phyloP scores from a whole-genome alignment of 768 basidiomycete species.

The Leucocoprinus birnbaumii region DNA sequence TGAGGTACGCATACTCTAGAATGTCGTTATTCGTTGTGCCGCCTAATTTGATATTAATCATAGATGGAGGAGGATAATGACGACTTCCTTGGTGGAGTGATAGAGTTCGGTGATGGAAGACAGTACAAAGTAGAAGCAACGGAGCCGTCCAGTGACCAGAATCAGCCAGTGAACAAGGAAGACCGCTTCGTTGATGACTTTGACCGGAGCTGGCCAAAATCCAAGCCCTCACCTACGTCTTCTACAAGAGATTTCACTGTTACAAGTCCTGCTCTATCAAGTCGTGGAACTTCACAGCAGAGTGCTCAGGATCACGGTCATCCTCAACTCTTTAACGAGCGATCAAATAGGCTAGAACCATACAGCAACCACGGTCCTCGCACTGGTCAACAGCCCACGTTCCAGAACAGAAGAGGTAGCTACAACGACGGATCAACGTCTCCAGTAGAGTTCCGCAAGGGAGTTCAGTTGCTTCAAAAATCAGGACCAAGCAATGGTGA shows the following conservation, averaged over 20 bases:
- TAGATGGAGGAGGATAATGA: conserved; percentile 93
- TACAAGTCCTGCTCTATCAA: conserved; percentile 26
- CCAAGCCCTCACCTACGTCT: conserved; percentile 44
- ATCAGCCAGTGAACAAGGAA: conserved; percentile 68
- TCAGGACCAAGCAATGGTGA: conserved; percentile 24
- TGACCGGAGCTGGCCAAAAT: conserved; percentile 94
- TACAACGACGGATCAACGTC: conserved; percentile 37
- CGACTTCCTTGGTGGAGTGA: conserved; percentile 82
- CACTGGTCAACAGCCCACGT: conserved; percentile 32
- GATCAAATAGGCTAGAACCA: conserved; percentile 86
- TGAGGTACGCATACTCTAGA: conserved; percentile 58
- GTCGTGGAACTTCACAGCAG: conserved; percentile 11
- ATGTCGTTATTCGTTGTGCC: conserved; percentile 1
- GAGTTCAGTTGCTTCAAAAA: conserved; percentile 65
- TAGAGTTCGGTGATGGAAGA: conserved; percentile 95
- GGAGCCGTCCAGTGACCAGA: conserved; percentile 27
- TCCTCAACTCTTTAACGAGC: conserved; percentile 85
- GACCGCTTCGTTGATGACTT: conserved; percentile 93
- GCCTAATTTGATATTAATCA: conserved; percentile 7
- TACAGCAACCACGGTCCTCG: conserved; percentile 52
- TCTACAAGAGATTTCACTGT: conserved; percentile 36
- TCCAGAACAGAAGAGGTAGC: conserved; percentile 39
- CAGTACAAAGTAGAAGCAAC: conserved; percentile 79
- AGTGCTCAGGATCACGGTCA: conserved; percentile 4
- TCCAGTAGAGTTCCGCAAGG: conserved; percentile 37